A percentile compares a stretch with the other conserved stretches of the same genome.
Evolutionary conservation across 768 basidiomycete genomes (phyloP).

Genomic region (Tylopilus subfusipes): DNA sequence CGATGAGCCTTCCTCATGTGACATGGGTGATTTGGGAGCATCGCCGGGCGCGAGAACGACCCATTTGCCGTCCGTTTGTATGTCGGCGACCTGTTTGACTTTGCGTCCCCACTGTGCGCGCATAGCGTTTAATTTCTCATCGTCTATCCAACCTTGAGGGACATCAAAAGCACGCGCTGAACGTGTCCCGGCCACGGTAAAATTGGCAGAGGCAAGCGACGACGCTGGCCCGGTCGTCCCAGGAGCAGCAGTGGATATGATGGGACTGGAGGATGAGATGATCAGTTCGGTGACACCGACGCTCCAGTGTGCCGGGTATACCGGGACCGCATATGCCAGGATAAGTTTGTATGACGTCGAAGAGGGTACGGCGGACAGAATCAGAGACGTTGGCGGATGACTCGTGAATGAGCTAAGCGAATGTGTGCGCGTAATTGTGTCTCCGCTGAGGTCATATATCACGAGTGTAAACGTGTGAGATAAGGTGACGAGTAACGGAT

Average conservation of each 20-base stretch:
- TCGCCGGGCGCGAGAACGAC: slow-evolving; percentile 68
- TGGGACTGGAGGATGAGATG: slow-evolving; percentile 40
- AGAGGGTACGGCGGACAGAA: slow-evolving; percentile 60
- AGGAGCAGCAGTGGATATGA: slow-evolving; percentile 8
- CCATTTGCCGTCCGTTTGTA: slow-evolving; percentile 85
- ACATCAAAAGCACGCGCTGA: slow-evolving; percentile 68
- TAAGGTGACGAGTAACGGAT: slow-evolving; percentile 72
- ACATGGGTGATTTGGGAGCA: slow-evolving; percentile 16
- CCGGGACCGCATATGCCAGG: slow-evolving; percentile 69
- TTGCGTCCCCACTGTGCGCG: slow-evolving; percentile 80
- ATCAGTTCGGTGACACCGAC: slow-evolving; percentile 74
- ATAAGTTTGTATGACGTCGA: slow-evolving; percentile 65
- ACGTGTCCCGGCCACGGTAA: slow-evolving; percentile 55
- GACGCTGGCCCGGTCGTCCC: slow-evolving; percentile 6
- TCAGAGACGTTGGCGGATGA: slow-evolving; percentile 74
- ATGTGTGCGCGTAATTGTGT: slow-evolving; percentile 53
- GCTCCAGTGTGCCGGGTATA: slow-evolving; percentile 80
- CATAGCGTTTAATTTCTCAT: slow-evolving; percentile 55
- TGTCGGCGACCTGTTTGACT: slow-evolving; percentile 63
- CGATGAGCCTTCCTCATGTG: slow-evolving; percentile 13
- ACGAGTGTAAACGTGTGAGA: slow-evolving; percentile 65
- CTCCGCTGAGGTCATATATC: slow-evolving; percentile 64
- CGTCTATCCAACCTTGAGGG: slow-evolving; percentile 70
- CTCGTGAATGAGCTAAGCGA: slow-evolving; percentile 75
- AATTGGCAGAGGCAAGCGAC: slow-evolving; percentile 27